Conservation (phyloP, 2,329 filamentous ascomycete species). For the Aureobasidium sp. region DNA sequence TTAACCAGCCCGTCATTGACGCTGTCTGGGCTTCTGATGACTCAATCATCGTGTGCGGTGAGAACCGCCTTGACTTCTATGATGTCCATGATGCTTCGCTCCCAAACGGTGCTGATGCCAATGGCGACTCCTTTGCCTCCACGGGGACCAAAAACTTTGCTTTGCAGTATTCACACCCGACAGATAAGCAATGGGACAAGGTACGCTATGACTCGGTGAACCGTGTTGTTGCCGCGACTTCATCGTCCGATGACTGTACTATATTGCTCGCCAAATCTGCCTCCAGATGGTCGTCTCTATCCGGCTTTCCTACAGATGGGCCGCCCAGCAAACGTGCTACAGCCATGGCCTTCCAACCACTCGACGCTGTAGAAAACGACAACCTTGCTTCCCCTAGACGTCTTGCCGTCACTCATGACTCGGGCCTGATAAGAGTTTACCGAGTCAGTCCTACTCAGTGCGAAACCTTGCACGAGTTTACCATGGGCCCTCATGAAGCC, state of each 20-base stretch:
- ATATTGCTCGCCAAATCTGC: constrained; percentile 33
- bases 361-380: constrained; percentile 16
- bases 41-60: constrained; percentile 39
- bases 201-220: constrained; percentile 32
- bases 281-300: constrained; percentile 13
- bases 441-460: constrained; percentile 24
- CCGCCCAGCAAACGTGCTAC: constrained; percentile 27
- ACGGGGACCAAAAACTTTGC: constrained; percentile 21
- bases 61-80: constrained; percentile 34
- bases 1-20: constrained; percentile 37
- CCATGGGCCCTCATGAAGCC: constrained; percentile 24
- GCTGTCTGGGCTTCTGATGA: constrained; percentile 39
- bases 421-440: constrained; percentile 37
- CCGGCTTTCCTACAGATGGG: constrained; percentile 5
- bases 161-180: constrained; percentile 24
- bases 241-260: constrained; percentile 22
- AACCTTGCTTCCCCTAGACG: constrained; percentile 8
- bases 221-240: constrained; percentile 31
- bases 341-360: constrained; percentile 36
- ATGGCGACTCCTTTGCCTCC: constrained; percentile 2
- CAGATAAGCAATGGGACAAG: constrained; percentile 22
- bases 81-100: constrained; percentile 24
- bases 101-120: constrained; percentile 18
- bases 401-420: constrained; percentile 36
- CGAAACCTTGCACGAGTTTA: constrained; percentile 20